Conservation (phyloP, 2,329 filamentous ascomycete species). For the Clonostachys byssicola region DNA sequence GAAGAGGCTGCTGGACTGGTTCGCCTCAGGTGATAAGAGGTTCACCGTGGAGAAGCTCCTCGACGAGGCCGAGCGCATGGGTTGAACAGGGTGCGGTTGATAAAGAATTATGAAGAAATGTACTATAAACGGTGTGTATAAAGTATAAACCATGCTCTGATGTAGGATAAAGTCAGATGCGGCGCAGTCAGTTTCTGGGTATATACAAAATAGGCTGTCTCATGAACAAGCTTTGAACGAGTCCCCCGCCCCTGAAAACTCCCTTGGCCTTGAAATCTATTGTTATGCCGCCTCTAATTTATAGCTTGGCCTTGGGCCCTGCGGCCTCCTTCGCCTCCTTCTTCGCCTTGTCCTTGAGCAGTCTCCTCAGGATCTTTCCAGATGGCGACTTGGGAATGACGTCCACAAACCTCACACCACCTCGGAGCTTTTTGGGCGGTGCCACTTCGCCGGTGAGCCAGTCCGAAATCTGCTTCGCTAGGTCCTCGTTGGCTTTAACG, state of each 20-base stretch:
- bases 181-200: no score
- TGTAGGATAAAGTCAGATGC: no score
- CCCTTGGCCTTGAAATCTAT: no score
- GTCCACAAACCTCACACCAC: conserved; percentile 65
- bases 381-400: conserved; percentile 66
- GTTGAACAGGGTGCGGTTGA: conserved; percentile 19
- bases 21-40: conserved; percentile 69
- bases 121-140: not conserved
- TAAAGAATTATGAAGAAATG: not conserved
- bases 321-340: conserved; percentile 26
- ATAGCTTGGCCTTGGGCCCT: conserved; percentile 27
- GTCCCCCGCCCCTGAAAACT: no score
- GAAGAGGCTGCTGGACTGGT: conserved; percentile 73
- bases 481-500: conserved; percentile 21
- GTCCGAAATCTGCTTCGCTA: conserved; percentile 24
- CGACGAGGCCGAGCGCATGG: conserved; percentile 83
- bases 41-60: conserved; percentile 85
- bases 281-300: not conserved
- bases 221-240: no score
- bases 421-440: conserved; percentile 64
- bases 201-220: no score
- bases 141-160: no score
- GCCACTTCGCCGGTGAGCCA: conserved; percentile 54
- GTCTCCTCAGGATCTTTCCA: conserved; percentile 42
- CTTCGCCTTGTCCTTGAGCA: conserved; percentile 40